These are phyloP conservation scores for Mycena chlorophos DNA, from an alignment of 768 basidiomycete species.

Conservation along the genomic window DNA sequence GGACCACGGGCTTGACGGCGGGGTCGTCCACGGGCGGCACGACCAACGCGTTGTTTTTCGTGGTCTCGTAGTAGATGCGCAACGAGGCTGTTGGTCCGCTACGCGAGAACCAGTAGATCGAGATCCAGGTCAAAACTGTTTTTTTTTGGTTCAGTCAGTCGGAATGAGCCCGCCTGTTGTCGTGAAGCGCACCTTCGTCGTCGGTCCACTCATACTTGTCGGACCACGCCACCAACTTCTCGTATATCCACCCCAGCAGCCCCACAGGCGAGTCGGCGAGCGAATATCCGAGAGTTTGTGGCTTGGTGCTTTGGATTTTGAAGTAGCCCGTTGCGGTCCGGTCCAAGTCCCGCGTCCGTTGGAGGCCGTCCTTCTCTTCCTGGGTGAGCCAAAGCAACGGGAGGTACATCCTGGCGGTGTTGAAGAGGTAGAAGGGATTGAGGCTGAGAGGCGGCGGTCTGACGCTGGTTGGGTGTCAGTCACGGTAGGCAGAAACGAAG, in stretches of 20 bases:
- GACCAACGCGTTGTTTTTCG: neutral
- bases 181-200: conserved; percentile 44
- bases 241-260: conserved; percentile 56
- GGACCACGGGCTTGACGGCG: conserved; percentile 30
- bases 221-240: conserved; percentile 49
- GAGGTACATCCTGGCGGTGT: neutral
- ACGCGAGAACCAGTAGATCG: conserved; percentile 59
- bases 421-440: conserved; percentile 1
- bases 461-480: neutral
- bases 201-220: conserved; percentile 59
- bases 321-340: conserved; percentile 38
- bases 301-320: conserved; percentile 44
- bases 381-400: conserved; percentile 1
- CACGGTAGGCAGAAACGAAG: neutral
- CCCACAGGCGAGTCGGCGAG: conserved; percentile 61
- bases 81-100: conserved; percentile 57
- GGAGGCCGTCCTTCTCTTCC: conserved; percentile 37
- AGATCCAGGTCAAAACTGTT: conserved; percentile 59
- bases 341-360: conserved; percentile 29
- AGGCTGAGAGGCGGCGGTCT: neutral
- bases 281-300: conserved; percentile 55
- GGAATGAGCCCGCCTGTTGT: neutral
- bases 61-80: conserved; percentile 58
- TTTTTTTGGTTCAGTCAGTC: conserved; percentile 27
- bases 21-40: neutral